Conservation (phyloP, 2,329 filamentous ascomycete species). For the Acrocalymma vagum region DNA sequence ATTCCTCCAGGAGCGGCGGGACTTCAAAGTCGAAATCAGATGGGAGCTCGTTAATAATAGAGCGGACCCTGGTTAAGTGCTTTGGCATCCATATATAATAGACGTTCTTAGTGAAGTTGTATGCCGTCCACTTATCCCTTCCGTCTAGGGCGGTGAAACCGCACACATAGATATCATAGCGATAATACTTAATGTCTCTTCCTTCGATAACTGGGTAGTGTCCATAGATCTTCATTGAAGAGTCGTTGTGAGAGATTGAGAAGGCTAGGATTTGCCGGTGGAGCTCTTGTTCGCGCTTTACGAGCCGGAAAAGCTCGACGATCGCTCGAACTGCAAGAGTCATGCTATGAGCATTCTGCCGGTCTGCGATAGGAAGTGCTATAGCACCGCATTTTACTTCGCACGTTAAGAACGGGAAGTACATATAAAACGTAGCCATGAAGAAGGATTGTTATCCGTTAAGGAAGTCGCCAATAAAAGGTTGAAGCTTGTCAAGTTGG, state of each 20-base stretch:
- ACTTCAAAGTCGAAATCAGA: slow-evolving; percentile 7
- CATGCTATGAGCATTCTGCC: slow-evolving; percentile 35
- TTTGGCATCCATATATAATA: slow-evolving; percentile 19
- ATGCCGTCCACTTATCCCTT: slow-evolving; percentile 14
- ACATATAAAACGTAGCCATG: slow-evolving; percentile 57
- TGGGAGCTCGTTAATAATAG: slow-evolving; percentile 15
- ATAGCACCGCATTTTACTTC: slow-evolving; percentile 57
- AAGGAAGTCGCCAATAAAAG: slow-evolving; percentile 29
- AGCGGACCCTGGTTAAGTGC: slow-evolving; percentile 16
- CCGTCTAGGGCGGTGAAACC: slow-evolving; percentile 5
- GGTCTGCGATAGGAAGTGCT: slow-evolving; percentile 39
- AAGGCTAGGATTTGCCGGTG: slow-evolving; percentile 29
- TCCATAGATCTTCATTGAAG: slow-evolving; percentile 25
- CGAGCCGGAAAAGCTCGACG: slow-evolving; percentile 30
- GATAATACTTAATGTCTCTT: slow-evolving; percentile 18
- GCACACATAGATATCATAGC: slow-evolving; percentile 11
- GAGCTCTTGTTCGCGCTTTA: slow-evolving; percentile 23
- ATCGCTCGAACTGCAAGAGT: slow-evolving; percentile 24
- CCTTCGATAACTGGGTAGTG: slow-evolving; percentile 26
- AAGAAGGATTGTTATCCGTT: slow-evolving; percentile 50
- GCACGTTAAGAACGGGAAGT: slow-evolving; percentile 60
- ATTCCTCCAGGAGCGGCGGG: slow-evolving; percentile 7
- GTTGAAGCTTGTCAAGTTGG: slow-evolving; percentile 52
- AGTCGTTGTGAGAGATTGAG: slow-evolving; percentile 26
- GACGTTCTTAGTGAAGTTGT: slow-evolving; percentile 18